phyloP scores from a whole-genome alignment of 371 early-diverging fungal species.

The Saksenaea vasiformis region DNA sequence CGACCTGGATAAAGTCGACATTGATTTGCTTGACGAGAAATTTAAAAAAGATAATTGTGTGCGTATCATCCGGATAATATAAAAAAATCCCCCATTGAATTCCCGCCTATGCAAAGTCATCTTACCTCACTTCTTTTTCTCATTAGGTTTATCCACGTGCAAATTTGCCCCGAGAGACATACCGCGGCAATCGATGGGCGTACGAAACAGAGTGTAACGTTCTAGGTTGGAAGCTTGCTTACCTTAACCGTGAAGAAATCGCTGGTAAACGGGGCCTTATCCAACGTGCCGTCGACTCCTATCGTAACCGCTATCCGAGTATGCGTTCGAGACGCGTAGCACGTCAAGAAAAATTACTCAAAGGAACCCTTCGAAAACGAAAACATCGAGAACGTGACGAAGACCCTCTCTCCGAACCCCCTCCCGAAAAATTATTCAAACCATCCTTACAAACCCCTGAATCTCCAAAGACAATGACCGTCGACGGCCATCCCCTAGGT shows the following conservation, averaged over 20 bases:
- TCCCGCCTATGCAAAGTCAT: constrained; percentile 2
- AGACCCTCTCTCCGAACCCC: constrained; percentile 4
- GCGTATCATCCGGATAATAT: too few relatives aligned
- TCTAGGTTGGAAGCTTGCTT: constrained; percentile 87
- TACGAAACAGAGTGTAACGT: constrained; percentile 90
- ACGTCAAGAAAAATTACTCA: constrained; percentile 75
- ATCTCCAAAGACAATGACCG: constrained; percentile 23
- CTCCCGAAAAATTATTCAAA: background rate
- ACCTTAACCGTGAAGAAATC: constrained; percentile 80
- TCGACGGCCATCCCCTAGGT: constrained; percentile 21
- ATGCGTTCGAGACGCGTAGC: constrained; percentile 81
- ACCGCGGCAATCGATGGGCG: constrained; percentile 86
- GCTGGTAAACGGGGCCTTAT: constrained; percentile 90
- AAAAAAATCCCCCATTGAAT: constrained; percentile 6
- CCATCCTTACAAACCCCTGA: background rate
- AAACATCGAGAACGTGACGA: constrained; percentile 42
- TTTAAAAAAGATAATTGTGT: constrained; percentile 86
- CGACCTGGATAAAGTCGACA: constrained; percentile 77
- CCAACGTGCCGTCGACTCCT: constrained; percentile 95
- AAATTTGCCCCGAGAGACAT: constrained; percentile 52
- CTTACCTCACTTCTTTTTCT: constrained; percentile 9
- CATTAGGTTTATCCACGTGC: constrained; percentile 45
- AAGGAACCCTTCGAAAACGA: constrained; percentile 52
- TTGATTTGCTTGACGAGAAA: constrained; percentile 67
- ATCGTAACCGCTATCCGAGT: constrained; percentile 84